Base-by-base conservation (phyloP, 305 asterid species). In the Caryopteris hybrid region DNA sequence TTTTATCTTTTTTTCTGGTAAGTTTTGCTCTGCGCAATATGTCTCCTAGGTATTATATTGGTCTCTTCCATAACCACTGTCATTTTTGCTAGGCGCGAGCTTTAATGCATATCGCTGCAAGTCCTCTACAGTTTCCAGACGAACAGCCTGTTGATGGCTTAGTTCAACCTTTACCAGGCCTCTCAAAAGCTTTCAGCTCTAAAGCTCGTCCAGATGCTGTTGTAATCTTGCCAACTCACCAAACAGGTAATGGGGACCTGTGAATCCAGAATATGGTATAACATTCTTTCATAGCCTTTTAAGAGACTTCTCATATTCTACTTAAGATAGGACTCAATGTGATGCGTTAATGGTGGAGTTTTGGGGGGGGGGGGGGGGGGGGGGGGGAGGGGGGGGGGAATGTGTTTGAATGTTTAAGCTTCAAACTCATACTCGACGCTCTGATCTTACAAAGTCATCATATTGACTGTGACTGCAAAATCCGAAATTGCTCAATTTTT, bases 71-170 rank as follows among this genome's bases (percentile, higher is more conserved):
- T 16, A 12, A 50, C 73, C 73, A 36, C 72, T 61, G 61, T 41
- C 39, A 27, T 73, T 16, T 72, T 58, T 71, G 55, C 59, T 60
- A 92, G 98, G 98, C 89, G 77, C 88, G 66, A 27, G 79, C 83
- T 41, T 76, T 92, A 61, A 59, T 92, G 94, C 88, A 86, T 63
- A 79, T 88, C 50, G 98, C 98, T 70, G 87, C 96, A 59, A 86
- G 86, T 68, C 91, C 95, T 52, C 70, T 74, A 65, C 79, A 74
- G 66, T 77, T 81, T 71, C 83, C 87, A 61, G 86, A 78, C 50
- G 96, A 84, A 77, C 82, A 75, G 66, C 80, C 74, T 43, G 73
- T 58, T 54, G 84, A 84, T 75, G 75, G 54, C 79, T 75, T 73
- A 25, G 75, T 74, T 64, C 96, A 72, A 74, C 83, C 84, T 58